These are phyloP conservation scores for Aspergillus carbonarius DNA, from an alignment of 2,329 filamentous ascomycete genomes.

Conservation along the genomic window DNA sequence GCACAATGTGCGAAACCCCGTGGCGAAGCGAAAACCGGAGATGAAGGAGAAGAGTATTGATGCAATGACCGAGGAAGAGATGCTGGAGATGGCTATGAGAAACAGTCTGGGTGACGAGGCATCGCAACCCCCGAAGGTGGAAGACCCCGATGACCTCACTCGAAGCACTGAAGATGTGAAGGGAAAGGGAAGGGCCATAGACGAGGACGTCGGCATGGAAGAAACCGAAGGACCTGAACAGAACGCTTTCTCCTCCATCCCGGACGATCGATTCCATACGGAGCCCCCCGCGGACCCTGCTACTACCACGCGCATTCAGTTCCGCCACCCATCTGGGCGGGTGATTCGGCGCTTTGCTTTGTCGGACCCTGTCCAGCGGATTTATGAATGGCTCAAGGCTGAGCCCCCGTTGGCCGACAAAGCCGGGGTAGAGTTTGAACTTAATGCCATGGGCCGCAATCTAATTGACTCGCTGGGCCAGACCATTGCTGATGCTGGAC, in stretches of 20 bases:
- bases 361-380: slow-evolving; percentile 71
- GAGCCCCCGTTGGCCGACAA: slow-evolving; percentile 74
- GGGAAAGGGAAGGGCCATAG: slow-evolving; percentile 51
- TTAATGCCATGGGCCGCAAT: slow-evolving; percentile 85
- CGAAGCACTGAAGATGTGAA: slow-evolving; percentile 56
- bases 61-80: slow-evolving; percentile 94
- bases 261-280: slow-evolving; percentile 68
- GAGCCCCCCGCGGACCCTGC: slow-evolving; percentile 73
- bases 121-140: slow-evolving; percentile 52
- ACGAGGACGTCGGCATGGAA: slow-evolving; percentile 38
- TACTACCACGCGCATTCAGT: slow-evolving; percentile 84
- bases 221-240: slow-evolving; percentile 38
- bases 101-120: slow-evolving; percentile 70
- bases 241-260: slow-evolving; percentile 66
- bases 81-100: slow-evolving; percentile 89
- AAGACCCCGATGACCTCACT: slow-evolving; percentile 86
- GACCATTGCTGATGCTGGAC: slow-evolving; percentile 74
- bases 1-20: slow-evolving; percentile 85
- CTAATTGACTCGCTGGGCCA: slow-evolving; percentile 72
- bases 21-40: slow-evolving; percentile 74
- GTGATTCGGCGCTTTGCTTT: slow-evolving; percentile 83
- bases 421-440: slow-evolving; percentile 75
- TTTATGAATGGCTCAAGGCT: slow-evolving; percentile 97
- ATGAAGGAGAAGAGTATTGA: slow-evolving; percentile 72
- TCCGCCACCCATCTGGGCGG: slow-evolving; percentile 79